A percentile compares a stretch with the other conserved stretches of the same genome.
Conservation (phyloP, 2,329 filamentous ascomycete genomes). For the Phyllosticta citrichinensis region DNA sequence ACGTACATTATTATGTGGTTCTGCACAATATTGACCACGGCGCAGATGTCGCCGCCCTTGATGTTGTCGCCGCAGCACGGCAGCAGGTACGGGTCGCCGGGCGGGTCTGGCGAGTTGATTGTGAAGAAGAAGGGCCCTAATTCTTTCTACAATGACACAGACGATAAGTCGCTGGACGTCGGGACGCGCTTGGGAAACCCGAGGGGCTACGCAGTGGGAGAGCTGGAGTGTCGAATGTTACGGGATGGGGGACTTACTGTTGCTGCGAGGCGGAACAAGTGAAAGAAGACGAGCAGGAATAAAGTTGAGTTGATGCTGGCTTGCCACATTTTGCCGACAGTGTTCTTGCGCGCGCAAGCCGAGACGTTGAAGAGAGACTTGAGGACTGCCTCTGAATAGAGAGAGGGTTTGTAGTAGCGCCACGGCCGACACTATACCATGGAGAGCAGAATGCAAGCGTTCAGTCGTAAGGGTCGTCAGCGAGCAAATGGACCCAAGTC, state of each 20-base stretch:
- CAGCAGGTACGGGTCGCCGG: not conserved
- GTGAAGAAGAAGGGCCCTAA: not conserved
- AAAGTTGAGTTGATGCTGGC: not conserved
- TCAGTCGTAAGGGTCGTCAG: no score
- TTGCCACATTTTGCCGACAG: not conserved
- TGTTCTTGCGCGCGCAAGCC: no score
- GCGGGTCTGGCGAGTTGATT: not conserved
- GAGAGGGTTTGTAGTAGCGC: no score
- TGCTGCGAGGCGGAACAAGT: not conserved
- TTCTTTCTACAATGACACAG: not conserved
- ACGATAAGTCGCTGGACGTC: not conserved
- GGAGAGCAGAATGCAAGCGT: no score
- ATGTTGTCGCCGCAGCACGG: not conserved
- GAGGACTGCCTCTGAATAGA: no score
- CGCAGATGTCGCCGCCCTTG: not conserved
- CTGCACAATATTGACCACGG: not conserved
- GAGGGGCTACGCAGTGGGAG: no score
- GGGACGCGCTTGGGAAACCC: no score
- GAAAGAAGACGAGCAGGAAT: not conserved
- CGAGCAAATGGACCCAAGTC: no score
- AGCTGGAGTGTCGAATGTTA: not conserved
- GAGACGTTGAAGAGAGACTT: no score
- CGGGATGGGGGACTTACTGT: not conserved
- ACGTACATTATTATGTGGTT: not conserved
- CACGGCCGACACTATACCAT: no score